Evolutionary conservation across 1,284 basidiomycete genomes (phyloP).

Genomic region (Ustilago tritici): DNA sequence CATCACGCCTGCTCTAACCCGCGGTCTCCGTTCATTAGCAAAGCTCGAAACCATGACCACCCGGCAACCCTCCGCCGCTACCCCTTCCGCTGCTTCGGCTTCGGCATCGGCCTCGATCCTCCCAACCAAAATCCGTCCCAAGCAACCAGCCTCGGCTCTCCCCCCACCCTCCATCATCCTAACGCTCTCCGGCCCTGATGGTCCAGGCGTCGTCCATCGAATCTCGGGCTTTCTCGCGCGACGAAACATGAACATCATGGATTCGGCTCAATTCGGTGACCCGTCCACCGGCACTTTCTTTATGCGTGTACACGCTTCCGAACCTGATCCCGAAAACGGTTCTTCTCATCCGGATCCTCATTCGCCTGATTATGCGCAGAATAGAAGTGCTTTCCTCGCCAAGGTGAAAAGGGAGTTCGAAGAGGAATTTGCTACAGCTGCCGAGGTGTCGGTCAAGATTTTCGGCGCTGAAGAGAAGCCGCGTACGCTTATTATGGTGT

Average conservation of each 20-base stretch:
- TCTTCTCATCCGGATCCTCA: slow-evolving; percentile 27
- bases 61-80: slow-evolving; percentile 2
- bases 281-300: slow-evolving; percentile 65
- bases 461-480: slow-evolving; percentile 61
- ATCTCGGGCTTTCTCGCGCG: slow-evolving; percentile 63
- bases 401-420: slow-evolving; percentile 56
- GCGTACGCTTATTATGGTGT: slow-evolving; percentile 67
- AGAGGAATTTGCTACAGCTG: slow-evolving; percentile 54
- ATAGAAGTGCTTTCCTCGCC: slow-evolving; percentile 35
- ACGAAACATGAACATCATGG: slow-evolving; percentile 65
- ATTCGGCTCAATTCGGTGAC: slow-evolving; percentile 67
- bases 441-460: slow-evolving; percentile 54
- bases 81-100: slow-evolving; percentile 55
- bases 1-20: slow-evolving; percentile 7
- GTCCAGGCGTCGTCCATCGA: slow-evolving; percentile 61
- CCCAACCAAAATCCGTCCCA: slow-evolving; percentile 41
- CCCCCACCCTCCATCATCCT: slow-evolving; percentile 65
- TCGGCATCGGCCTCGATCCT: slow-evolving; percentile 23
- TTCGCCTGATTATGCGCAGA: slow-evolving; percentile 35
- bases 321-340: slow-evolving; percentile 41
- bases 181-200: slow-evolving; percentile 66
- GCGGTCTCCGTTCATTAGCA: slow-evolving; percentile 55
- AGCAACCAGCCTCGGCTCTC: slow-evolving; percentile 71
- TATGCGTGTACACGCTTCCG: slow-evolving; percentile 66
- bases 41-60: slow-evolving; percentile 53